Conservation (phyloP, 2,329 filamentous ascomycete species). For the Amauroascus verrucosus region DNA sequence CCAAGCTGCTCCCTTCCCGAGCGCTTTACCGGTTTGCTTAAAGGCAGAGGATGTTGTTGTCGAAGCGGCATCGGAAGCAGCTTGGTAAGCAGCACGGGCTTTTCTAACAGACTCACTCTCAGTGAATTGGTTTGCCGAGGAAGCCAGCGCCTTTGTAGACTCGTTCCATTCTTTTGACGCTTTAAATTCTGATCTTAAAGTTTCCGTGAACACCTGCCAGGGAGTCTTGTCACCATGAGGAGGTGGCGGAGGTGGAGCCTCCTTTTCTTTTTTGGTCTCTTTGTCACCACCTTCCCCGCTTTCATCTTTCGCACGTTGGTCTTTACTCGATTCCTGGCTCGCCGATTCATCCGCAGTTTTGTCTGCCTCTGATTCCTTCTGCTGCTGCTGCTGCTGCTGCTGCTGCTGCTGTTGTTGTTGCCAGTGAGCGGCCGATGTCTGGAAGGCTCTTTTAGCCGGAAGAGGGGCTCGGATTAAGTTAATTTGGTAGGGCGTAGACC, state of each 20-base stretch:
- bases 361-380: conserved; percentile 31
- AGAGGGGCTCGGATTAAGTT: conserved; percentile 25
- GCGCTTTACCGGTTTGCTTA: conserved; percentile 72
- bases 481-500: conserved; percentile 25
- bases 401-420: conserved; percentile 34
- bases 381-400: conserved; percentile 33
- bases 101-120: conserved; percentile 85
- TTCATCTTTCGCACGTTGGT: conserved; percentile 41
- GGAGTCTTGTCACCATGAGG: conserved; percentile 96
- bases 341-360: conserved; percentile 19
- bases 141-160: conserved; percentile 86
- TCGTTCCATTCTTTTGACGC: conserved; percentile 99
- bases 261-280: conserved; percentile 45
- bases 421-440: conserved; percentile 25
- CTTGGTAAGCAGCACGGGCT: conserved; percentile 76
- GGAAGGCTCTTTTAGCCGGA: conserved; percentile 31
- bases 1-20: conserved; percentile 87
- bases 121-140: conserved; percentile 78
- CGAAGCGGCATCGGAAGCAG: conserved; percentile 72
- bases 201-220: conserved; percentile 98
- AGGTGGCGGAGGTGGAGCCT: conserved; percentile 72
- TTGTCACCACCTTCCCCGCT: conserved; percentile 30
- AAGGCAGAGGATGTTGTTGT: conserved; percentile 68
- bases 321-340: conserved; percentile 33
- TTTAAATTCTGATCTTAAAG: conserved; percentile 87